Evolutionary conservation across 495 filamentous ascomycete species (phyloP), one percentile per base, ranked within the genome.

Genomic region (Aspergillus bridgeri): DNA sequence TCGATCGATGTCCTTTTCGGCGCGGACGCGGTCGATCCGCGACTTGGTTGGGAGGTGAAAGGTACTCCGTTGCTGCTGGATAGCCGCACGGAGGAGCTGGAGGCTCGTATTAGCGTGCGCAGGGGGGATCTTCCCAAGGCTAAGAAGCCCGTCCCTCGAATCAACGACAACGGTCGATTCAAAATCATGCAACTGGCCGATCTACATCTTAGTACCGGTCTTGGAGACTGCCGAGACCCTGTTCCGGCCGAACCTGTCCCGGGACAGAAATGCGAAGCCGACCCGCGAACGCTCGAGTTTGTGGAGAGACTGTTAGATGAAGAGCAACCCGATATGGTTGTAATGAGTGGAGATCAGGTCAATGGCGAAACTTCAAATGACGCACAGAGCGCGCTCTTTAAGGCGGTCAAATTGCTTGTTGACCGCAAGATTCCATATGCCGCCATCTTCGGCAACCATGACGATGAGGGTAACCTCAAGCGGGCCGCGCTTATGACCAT

Each of bases 101-200:
- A 83, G 56, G 81, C 89, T 19, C 85, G 90, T 45, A 70, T 98
- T 22, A 92, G 83, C 24, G 76, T 96, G 49, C 82, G 91, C 25
- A 81, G 89, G 59, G 94, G 94, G 4, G 77, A 79, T 25, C 82
- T 81, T 6, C 60, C 74, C 3, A 79, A 82, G 56, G 62, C 71
- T 15, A 77, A 83, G 59, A 89, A 85, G 64, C 88, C 90, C 0
- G 72, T 78, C n/a, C 89, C 87, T 15, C 81, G 85, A 51, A 87
- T 98, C 55, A 81, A 82, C 50, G 89, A 93, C 24, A 89, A 95
- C 69, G 92, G 92, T n/a, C 89, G 86, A 59, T 97, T 98, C 74
- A 98, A 97, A 75, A 95, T 98, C 57, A 86, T 98, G 82, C 94
- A 98, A 69, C 69, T 94, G 51, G 86, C 92, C 47, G 94, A 98